A percentile compares a stretch with the other conserved stretches of the same genome.
These are phyloP conservation scores for Jatropha podagrica DNA, from an alignment of 441 rosid species.

Conservation along the genomic window DNA sequence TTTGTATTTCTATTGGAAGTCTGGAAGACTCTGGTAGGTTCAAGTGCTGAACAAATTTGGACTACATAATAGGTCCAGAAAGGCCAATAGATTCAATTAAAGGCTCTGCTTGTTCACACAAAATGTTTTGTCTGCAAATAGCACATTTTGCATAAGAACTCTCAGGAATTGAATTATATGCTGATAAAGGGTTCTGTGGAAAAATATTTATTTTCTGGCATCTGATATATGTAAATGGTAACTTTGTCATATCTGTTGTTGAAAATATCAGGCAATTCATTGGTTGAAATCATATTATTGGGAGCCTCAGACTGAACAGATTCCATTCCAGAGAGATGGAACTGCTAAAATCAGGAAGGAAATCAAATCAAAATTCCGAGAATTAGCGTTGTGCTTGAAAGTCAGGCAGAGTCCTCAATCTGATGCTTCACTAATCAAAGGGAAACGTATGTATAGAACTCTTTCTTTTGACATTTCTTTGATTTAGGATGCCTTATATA, in stretches of 20 bases:
- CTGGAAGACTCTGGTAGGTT: background rate
- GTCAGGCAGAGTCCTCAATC: conserved; percentile 37
- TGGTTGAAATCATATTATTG: conserved; percentile 87
- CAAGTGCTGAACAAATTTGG: background rate
- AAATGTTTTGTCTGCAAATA: background rate
- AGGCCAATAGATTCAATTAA: background rate
- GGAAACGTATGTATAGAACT: conserved; percentile 42
- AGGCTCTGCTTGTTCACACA: background rate
- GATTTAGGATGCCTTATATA: background rate
- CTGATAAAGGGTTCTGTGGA: background rate
- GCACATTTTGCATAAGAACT: background rate
- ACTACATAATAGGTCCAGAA: background rate
- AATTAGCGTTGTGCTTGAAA: conserved; percentile 55
- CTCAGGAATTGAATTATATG: background rate
- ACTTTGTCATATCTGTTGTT: conserved; percentile 15
- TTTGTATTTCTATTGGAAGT: background rate
- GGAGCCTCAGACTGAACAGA: conserved; percentile 69
- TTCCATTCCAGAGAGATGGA: conserved; percentile 57
- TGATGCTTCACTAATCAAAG: conserved; percentile 44
- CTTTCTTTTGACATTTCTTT: conserved; percentile 7
- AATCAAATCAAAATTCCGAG: conserved; percentile 58
- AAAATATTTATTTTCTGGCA: background rate
- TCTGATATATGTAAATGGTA: background rate
- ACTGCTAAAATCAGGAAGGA: conserved; percentile 51
- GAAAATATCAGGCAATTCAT: conserved; percentile 67